Conservation (phyloP, 805 yeast species). For the Jamesozyma lodderae region DNA sequence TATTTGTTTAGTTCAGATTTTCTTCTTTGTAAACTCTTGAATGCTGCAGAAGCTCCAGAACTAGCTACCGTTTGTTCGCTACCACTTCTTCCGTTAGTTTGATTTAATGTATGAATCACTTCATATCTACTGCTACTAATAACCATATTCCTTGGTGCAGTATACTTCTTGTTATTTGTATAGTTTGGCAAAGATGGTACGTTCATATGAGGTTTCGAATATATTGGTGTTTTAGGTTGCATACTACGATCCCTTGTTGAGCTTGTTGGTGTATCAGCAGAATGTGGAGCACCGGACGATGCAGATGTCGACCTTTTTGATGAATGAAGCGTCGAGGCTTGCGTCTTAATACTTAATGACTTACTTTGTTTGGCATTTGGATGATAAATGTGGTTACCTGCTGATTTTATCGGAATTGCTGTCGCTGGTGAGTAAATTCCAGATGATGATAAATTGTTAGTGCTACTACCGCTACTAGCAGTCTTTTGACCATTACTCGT, state of each 20-base stretch:
- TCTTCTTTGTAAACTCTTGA: constrained; percentile 20
- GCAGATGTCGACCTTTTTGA: neutral
- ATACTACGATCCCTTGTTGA: neutral
- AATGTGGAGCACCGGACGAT: neutral
- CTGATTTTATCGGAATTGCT: neutral
- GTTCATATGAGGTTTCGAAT: constrained; percentile 1
- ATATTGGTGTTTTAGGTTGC: neutral
- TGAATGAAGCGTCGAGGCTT: neutral
- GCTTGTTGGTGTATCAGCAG: neutral
- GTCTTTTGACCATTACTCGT: too few relatives aligned
- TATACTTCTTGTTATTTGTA: constrained; percentile 10
- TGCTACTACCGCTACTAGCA: neutral
- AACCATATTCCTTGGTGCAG: constrained; percentile 24
- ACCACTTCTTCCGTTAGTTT: constrained; percentile 8
- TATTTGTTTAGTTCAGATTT: neutral
- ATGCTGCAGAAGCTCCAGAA: constrained; percentile 31
- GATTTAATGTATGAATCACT: constrained; percentile 22
- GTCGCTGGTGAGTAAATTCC: neutral
- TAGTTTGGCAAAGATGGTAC: constrained; percentile 3
- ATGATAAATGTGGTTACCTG: neutral
- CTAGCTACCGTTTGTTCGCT: constrained; percentile 19
- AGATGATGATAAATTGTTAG: neutral
- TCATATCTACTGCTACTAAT: constrained; percentile 30
- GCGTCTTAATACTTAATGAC: neutral
- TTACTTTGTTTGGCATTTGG: neutral